A percentile compares a stretch with the other conserved stretches of the same genome.
These are phyloP conservation scores for Wickerhamiella galacta DNA, from an alignment of 805 yeast genomes.

Conservation along the genomic window DNA sequence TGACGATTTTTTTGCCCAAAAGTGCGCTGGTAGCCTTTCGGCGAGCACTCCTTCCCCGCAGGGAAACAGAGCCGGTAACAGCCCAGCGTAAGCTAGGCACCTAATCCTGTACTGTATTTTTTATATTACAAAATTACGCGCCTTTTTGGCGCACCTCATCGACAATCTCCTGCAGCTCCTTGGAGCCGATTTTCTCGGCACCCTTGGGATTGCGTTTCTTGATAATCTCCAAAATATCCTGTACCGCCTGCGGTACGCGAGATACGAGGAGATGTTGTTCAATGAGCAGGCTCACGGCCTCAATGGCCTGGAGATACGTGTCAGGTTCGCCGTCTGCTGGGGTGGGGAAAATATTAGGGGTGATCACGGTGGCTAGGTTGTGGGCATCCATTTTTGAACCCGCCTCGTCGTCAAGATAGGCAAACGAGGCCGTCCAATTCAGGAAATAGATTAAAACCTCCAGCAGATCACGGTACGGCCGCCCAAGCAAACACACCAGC, in stretches of 20 bases:
- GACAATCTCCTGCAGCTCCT: conserved; percentile 2
- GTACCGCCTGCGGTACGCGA: conserved; percentile 52
- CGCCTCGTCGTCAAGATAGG: conserved; percentile 75
- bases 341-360: conserved; percentile 74
- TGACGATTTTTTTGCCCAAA: conserved; percentile 9
- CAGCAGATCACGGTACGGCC: conserved; percentile 62
- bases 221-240: conserved; percentile 32
- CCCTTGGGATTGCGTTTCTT: conserved; percentile 13
- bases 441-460: conserved; percentile 77
- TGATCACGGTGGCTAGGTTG: conserved; percentile 84
- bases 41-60: no score
- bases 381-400: conserved; percentile 95
- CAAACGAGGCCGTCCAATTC: conserved; percentile 91
- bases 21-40: no score
- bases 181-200: conserved; percentile 1
- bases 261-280: conserved; percentile 66
- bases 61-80: no score
- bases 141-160: neutral
- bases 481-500: conserved; percentile 64
- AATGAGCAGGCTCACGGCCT: conserved; percentile 70
- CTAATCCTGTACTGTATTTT: neutral
- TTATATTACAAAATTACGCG: neutral
- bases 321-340: conserved; percentile 21
- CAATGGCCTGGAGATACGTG: conserved; percentile 70
- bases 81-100: neutral